Evolutionary conservation across 371 early-diverging fungal genomes (phyloP), one percentile per base, ranked within the genome.

Genomic region (Catenaria anguillulae): DNA sequence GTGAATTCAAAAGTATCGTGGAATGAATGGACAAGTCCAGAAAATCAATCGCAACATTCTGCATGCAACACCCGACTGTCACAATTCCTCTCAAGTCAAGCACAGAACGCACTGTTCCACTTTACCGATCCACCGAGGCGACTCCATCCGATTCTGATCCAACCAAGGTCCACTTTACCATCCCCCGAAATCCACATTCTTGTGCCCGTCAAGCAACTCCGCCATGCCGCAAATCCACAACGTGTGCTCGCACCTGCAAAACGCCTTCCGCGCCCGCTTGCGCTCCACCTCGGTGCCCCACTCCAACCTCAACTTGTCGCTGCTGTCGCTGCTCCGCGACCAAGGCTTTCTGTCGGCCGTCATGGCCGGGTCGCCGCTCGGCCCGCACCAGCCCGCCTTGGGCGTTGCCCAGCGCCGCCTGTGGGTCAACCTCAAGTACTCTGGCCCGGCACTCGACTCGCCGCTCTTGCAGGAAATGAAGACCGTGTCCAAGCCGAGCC

Each of bases 361-460:
- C 46, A 73, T 73, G 35, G 78, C 87, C 37, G 97, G 97, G 55
- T 83, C 87, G 64, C 83, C 84, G 69, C 56, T 77, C 33, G 88
- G 85, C 33, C 85, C 87, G 52, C 83, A 82, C 69, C 85, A 87
- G 29, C 83, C 89, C 24, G 87, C 86, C 55, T 81, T 83, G 63
- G 93, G 93, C 65, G 73, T 91, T 34, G 90, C 94, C 10, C 84
- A 84, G 24, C 83, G 90, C 48, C 81, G 92, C 21, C 77, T 94
- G 46, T 96, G 97, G 97, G 81, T 96, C 33, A 78, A 84, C 43
- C 81, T 96, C 60, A 96, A 96, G 75, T 96, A 94, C 81, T 77
- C 84, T 65, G 81, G 89, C 61, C 89, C 91, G 61, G 68, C 74
- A 55, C 89, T 94, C 35, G 92, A 86, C 12, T 70, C 94, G 55